Percentiles rank a stretch among this genome's conserved stretches.
phyloP scores from a whole-genome alignment of 192 early-diverging fungal genomes.

The Entomortierella chlamydospora region DNA sequence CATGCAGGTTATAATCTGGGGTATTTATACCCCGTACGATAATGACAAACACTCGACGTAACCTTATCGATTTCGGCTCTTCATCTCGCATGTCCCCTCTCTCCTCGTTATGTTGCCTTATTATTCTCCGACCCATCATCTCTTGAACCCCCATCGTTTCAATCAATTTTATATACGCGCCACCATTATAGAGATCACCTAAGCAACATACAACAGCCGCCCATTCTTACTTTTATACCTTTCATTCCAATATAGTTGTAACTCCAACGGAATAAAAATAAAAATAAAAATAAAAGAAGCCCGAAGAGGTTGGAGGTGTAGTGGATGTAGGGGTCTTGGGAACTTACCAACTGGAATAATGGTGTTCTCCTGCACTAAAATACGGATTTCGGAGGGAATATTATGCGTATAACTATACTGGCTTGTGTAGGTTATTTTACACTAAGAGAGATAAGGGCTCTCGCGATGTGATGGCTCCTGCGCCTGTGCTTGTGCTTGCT shows the following conservation, averaged over 20 bases:
- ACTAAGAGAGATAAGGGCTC: background rate
- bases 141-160: background rate
- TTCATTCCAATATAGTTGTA: background rate
- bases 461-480: conserved; percentile 6
- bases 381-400: too few species aligned
- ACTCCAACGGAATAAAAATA: background rate
- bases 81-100: background rate
- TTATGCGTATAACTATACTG: too few species aligned
- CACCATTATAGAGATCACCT: background rate
- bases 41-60: too few species aligned
- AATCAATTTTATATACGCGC: background rate
- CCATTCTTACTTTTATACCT: background rate
- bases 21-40: too few species aligned
- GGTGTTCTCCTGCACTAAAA: too few species aligned
- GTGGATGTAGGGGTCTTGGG: too few species aligned
- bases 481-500: conserved; percentile 1
- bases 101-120: background rate
- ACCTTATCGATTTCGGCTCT: too few species aligned
- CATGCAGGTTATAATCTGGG: too few species aligned
- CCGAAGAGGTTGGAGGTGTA: too few species aligned
- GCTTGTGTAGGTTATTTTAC: background rate
- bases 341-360: background rate
- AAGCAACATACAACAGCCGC: background rate
- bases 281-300: background rate
- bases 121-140: background rate